Evolutionary conservation across 2,329 filamentous ascomycete genomes (phyloP), one percentile per base, ranked within the genome.

Genomic region (Hypoxylon sp.): DNA sequence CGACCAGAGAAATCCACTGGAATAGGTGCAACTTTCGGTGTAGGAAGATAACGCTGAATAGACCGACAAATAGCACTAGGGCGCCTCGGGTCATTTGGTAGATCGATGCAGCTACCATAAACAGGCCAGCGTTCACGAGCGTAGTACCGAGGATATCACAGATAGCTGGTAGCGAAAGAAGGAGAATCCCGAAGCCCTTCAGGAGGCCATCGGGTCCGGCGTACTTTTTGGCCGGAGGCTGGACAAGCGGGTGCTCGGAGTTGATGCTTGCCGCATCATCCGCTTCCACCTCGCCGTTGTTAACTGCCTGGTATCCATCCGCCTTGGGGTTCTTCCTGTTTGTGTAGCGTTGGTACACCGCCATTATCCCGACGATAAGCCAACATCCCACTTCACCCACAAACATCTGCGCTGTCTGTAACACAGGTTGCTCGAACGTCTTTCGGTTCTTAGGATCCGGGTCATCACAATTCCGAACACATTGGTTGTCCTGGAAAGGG

Each of bases 11-110:
- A 64, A 93, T 83, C 96, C 96, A 99, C 80, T 99, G 96, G 83
- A 95, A 98, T n/a, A 92, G 78, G 68, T 90, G 88, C 35, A 99
- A 85, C 73, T 89, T 91, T 52, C 94, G 89, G 75, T 89, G 91
- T 63, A 99, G 84, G 80, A 99, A 98, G 11, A 97, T 76, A 29
- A 99, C 94, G 76, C 94, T 97, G 82, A 99, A 98, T 0, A 98
- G 83, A 0, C 96, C 96, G 19, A 99, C 96, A 75, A 99, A 99
- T 5, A 99, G 86, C 2, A 99, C 95, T 46, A 99, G 86, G 0
- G 96, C 96, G 8, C 96, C 96, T 65, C 96, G 87, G 1, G 95
- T 98, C 96, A 99, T 99, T 82, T 99, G 96, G 82, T 98, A 99
- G 77, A 99, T 98, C 67, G 93, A 97, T 1, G 96, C 94, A 11